phyloP scores from a whole-genome alignment of 768 basidiomycete species.

The Mycena indigotica region DNA sequence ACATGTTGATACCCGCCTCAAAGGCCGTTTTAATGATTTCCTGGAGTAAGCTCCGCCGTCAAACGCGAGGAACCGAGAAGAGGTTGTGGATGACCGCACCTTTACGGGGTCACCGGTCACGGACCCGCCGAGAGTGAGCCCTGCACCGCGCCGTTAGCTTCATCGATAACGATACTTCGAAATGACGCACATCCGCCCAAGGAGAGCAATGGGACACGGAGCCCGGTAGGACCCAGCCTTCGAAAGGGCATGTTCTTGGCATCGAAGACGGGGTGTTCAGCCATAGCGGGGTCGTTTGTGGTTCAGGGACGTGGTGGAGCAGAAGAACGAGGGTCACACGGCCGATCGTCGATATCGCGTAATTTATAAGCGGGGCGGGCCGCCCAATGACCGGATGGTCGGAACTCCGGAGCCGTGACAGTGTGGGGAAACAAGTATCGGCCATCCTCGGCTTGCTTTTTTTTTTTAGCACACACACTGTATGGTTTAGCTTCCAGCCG shows the following conservation, averaged over 20 bases:
- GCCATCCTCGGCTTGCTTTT: too few relatives aligned
- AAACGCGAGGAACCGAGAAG: background rate
- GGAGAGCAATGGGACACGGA: constrained; percentile 59
- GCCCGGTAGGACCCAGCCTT: constrained; percentile 51
- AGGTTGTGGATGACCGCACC: constrained; percentile 3
- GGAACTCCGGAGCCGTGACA: too few relatives aligned
- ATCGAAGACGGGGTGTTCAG: constrained; percentile 27
- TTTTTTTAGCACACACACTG: too few relatives aligned
- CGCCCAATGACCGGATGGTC: too few relatives aligned
- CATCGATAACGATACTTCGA: background rate
- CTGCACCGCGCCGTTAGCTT: background rate
- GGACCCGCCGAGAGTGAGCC: constrained; percentile 22
- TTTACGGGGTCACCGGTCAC: constrained; percentile 22
- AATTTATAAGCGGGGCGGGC: background rate
- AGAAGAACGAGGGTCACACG: background rate
- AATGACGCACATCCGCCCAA: constrained; percentile 53
- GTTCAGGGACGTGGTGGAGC: background rate
- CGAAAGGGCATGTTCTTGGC: constrained; percentile 49
- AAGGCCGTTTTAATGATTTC: constrained; percentile 80
- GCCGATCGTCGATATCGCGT: background rate
- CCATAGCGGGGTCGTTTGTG: background rate
- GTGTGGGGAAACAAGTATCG: too few relatives aligned
- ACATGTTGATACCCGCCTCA: constrained; percentile 76
- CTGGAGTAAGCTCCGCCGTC: constrained; percentile 29
- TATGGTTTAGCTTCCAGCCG: too few relatives aligned